phyloP scores from a whole-genome alignment of 495 filamentous ascomycete genomes.

The Neurospora sublineolata region DNA sequence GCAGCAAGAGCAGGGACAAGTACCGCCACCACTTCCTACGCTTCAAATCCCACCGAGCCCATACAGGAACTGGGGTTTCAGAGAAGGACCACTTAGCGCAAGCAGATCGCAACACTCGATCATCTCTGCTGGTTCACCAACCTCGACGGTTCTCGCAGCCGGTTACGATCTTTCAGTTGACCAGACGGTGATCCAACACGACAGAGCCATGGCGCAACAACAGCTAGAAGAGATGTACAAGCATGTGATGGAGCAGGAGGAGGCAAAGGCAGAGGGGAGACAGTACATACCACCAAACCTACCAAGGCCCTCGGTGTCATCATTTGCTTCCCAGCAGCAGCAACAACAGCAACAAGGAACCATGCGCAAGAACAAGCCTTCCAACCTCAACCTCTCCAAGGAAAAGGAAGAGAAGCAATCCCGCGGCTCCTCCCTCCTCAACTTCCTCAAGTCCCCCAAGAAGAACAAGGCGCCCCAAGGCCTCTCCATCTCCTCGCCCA shows the following conservation, averaged over 20 bases:
- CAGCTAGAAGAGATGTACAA: conserved; percentile 86
- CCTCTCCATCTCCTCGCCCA: conserved; percentile 43
- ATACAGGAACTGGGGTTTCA: conserved; percentile 32
- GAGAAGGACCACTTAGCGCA: conserved; percentile 31
- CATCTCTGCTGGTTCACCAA: conserved; percentile 34
- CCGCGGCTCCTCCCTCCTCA: conserved; percentile 39
- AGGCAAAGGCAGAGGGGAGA: conserved; percentile 40
- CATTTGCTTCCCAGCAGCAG: conserved; percentile 18
- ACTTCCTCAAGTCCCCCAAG: conserved; percentile 39
- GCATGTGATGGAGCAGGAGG: conserved; percentile 82
- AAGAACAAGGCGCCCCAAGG: conserved; percentile 28
- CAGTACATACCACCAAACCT: conserved; percentile 29
- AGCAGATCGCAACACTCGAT: conserved; percentile 39
- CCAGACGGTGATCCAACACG: conserved; percentile 57
- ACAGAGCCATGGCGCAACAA: conserved; percentile 58
- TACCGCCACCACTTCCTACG: conserved; percentile 2
- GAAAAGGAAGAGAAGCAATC: conserved; percentile 33
- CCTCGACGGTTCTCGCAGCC: conserved; percentile 30
- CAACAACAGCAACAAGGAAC: conserved; percentile 13
- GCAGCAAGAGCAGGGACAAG: conserved; percentile 2
- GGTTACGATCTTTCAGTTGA: conserved; percentile 48
- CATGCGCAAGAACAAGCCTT: conserved; percentile 32
- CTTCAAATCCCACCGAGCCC: conserved; percentile 18
- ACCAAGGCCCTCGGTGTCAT: conserved; percentile 19
- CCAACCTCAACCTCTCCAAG: conserved; percentile 30